Conservation (phyloP, 768 basidiomycete genomes). For the Mycena sanguinolenta region DNA sequence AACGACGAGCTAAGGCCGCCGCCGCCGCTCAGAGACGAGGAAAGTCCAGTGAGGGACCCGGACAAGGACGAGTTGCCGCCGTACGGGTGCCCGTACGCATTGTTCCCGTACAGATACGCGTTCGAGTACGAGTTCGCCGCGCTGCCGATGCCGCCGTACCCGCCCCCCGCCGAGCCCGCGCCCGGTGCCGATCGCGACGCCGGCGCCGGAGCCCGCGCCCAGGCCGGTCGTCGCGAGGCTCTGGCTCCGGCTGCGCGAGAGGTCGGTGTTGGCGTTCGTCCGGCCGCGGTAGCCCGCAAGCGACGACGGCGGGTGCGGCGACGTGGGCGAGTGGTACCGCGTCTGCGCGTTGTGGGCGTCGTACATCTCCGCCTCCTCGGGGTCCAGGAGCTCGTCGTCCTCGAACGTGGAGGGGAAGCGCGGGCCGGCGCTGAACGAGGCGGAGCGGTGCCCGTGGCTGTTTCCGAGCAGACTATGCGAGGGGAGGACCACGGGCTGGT, state of each 20-base stretch:
- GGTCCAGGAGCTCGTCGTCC: slow-evolving; percentile 37
- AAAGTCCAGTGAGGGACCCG: not conserved
- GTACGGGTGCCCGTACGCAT: slow-evolving; percentile 23
- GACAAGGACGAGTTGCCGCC: too few relatives aligned
- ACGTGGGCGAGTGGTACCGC: slow-evolving; percentile 9
- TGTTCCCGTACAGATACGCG: slow-evolving; percentile 26
- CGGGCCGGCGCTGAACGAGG: not conserved
- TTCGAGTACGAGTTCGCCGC: slow-evolving; percentile 27
- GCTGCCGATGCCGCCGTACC: slow-evolving; percentile 1
- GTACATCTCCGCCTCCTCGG: too few relatives aligned
- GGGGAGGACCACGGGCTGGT: not conserved
- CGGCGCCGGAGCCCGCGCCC: slow-evolving; percentile 12
- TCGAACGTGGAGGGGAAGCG: slow-evolving; percentile 33
- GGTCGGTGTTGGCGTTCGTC: slow-evolving; percentile 6
- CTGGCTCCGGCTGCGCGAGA: slow-evolving; percentile 34
- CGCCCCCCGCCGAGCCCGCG: not conserved
- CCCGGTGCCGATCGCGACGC: slow-evolving; percentile 19
- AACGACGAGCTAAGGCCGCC: too few relatives aligned
- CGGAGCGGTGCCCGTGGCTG: not conserved
- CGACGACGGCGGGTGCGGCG: not conserved
- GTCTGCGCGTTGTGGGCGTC: slow-evolving; percentile 28
- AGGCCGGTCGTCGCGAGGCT: slow-evolving; percentile 27
- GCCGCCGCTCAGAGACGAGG: not conserved
- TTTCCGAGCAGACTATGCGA: not conserved
- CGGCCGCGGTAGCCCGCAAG: slow-evolving; percentile 18